Evolutionary conservation across 257 asterid species (phyloP).

Genomic region (Primulina huaijiensis): DNA sequence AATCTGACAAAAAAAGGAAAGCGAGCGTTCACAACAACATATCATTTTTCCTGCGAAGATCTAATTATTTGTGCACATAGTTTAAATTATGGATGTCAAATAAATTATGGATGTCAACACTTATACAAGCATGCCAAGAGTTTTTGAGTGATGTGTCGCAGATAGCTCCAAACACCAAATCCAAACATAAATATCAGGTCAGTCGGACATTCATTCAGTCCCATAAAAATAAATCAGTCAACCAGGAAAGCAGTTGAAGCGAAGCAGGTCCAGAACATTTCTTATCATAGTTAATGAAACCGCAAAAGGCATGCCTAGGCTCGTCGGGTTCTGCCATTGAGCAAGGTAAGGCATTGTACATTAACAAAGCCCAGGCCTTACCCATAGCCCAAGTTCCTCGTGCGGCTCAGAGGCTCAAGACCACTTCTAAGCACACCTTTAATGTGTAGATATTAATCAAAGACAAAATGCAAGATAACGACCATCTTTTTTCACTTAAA

Average conservation of each 20-base stretch:
- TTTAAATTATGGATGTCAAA: background rate
- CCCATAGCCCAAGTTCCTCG: background rate
- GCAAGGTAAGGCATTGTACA: background rate
- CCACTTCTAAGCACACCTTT: background rate
- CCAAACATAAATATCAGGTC: background rate
- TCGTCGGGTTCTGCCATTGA: background rate
- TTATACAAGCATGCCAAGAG: constrained; percentile 13
- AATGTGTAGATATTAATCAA: background rate
- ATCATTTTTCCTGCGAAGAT: background rate
- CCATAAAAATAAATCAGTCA: background rate
- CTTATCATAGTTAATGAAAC: background rate
- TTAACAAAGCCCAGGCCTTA: background rate
- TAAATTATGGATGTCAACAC: background rate
- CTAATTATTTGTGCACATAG: background rate
- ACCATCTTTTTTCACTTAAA: too few species aligned
- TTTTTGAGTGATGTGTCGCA: background rate
- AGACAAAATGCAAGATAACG: background rate
- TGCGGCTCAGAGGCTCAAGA: background rate
- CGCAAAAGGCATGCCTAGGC: background rate
- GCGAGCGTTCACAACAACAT: background rate
- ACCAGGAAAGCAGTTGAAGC: background rate
- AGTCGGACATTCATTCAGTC: background rate
- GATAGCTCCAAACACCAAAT: background rate
- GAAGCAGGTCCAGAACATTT: too few species aligned
- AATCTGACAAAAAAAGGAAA: background rate